Percentiles rank a stretch among this genome's conserved stretches.
Conservation (phyloP, 495 filamentous ascomycete genomes). For the Aspergillus steynii region DNA sequence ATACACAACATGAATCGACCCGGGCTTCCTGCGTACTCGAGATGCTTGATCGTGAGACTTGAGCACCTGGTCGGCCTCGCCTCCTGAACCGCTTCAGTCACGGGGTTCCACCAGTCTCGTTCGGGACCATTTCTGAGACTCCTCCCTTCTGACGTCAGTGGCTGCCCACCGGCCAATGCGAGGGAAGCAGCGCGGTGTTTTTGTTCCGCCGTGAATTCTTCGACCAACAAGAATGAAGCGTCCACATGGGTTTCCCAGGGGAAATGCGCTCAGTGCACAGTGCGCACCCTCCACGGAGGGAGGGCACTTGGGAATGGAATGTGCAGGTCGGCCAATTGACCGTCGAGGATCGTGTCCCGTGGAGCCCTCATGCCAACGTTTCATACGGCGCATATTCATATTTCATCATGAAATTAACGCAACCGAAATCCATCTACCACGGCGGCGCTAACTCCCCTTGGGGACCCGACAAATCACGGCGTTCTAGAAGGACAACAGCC, state of each 20-base stretch:
- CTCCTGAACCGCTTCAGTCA: no score
- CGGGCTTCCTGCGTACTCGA: no score
- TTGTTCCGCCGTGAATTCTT: not conserved
- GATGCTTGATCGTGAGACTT: no score
- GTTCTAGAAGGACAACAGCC: conserved; percentile 6
- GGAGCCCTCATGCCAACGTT: not conserved
- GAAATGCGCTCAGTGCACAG: not conserved
- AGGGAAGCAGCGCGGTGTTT: not conserved
- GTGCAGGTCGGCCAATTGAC: not conserved
- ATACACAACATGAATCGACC: no score
- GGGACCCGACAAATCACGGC: not conserved
- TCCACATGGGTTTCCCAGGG: conserved; percentile 3
- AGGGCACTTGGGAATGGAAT: not conserved
- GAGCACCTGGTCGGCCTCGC: no score
- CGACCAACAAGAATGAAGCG: conserved; percentile 3
- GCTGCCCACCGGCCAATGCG: not conserved
- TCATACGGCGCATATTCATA: not conserved
- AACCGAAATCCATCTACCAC: no score
- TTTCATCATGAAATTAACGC: no score
- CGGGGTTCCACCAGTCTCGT: no score
- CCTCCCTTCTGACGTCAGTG: conserved; percentile 13
- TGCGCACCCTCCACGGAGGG: no score
- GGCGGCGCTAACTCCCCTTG: no score
- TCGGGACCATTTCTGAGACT: not conserved
- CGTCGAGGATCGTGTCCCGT: not conserved